These are phyloP conservation scores for Aspergillus pseudoglaucus DNA, from an alignment of 2,329 filamentous ascomycete species.

Conservation along the genomic window DNA sequence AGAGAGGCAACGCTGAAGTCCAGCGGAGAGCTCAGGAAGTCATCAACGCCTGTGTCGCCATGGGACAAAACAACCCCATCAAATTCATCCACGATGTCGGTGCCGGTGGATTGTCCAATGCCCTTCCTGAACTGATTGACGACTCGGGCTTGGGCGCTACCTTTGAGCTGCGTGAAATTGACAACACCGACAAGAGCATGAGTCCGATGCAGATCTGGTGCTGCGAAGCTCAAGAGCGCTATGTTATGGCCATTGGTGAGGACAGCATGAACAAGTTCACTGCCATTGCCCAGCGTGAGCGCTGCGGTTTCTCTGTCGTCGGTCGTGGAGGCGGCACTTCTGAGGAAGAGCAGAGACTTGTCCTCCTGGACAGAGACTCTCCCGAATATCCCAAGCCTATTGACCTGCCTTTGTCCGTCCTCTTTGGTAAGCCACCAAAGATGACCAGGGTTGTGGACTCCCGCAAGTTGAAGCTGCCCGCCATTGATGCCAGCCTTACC, in stretches of 20 bases:
- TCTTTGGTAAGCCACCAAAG: slow-evolving; percentile 84
- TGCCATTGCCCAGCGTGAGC: slow-evolving; percentile 68
- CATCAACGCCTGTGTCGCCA: slow-evolving; percentile 84
- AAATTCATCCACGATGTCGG: slow-evolving; percentile 97
- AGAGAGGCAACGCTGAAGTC: slow-evolving; percentile 94
- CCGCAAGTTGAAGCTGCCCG: slow-evolving; percentile 58
- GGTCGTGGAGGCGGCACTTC: slow-evolving; percentile 64
- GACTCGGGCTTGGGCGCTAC: slow-evolving; percentile 85
- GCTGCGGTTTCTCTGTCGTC: slow-evolving; percentile 88
- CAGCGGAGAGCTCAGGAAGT: slow-evolving; percentile 95
- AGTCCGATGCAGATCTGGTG: slow-evolving; percentile 97
- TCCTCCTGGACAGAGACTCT: slow-evolving; percentile 76
- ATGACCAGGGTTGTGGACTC: slow-evolving; percentile 69
- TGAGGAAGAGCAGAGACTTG: slow-evolving; percentile 63
- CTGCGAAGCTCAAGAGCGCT: slow-evolving; percentile 93
- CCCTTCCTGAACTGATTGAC: slow-evolving; percentile 81
- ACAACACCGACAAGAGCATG: slow-evolving; percentile 85
- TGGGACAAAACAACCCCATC: slow-evolving; percentile 82
- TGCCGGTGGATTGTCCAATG: slow-evolving; percentile 79
- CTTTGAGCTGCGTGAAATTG: slow-evolving; percentile 91
- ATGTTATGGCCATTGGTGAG: slow-evolving; percentile 80
- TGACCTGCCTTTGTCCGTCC: slow-evolving; percentile 77
- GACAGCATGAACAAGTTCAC: slow-evolving; percentile 68
- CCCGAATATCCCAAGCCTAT: slow-evolving; percentile 70
- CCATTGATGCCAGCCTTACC: slow-evolving; percentile 70